These are phyloP conservation scores for Nothopassalora personata DNA, from an alignment of 2,329 filamentous ascomycete species.

Conservation along the genomic window DNA sequence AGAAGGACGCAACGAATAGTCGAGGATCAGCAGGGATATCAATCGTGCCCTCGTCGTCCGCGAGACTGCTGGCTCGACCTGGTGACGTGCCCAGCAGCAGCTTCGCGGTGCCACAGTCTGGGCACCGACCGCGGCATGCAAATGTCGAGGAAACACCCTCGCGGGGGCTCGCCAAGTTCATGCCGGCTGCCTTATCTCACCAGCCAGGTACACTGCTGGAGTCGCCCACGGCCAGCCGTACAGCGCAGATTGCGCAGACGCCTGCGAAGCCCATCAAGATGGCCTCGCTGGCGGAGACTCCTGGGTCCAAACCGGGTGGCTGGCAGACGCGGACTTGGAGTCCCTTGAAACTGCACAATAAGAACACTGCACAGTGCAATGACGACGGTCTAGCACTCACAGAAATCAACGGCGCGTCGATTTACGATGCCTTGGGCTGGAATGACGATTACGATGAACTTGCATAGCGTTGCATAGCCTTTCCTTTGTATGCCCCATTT, in stretches of 20 bases:
- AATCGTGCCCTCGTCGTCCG: constrained; percentile 38
- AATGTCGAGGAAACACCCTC: constrained; percentile 41
- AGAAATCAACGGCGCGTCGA: constrained; percentile 7
- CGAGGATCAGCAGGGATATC: constrained; percentile 26
- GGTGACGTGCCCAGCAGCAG: constrained; percentile 13
- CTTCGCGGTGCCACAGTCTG: constrained; percentile 29
- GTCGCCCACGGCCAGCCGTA: constrained; percentile 20
- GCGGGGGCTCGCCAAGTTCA: constrained; percentile 33
- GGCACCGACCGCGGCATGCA: constrained; percentile 19
- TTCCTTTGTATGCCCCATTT: not conserved
- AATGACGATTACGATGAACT: constrained; percentile 41
- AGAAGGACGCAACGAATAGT: constrained; percentile 25
- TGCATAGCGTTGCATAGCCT: constrained; percentile 15
- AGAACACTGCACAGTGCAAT: not conserved
- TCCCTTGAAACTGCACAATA: constrained; percentile 1
- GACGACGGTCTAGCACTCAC: not conserved
- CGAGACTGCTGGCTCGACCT: constrained; percentile 26
- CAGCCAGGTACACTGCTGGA: constrained; percentile 22
- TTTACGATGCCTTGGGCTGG: constrained; percentile 45
- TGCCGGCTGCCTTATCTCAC: constrained; percentile 19
- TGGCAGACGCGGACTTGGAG: constrained; percentile 6
- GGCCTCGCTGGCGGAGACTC: constrained; percentile 14
- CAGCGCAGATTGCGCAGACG: constrained; percentile 11
- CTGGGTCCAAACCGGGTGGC: not conserved
- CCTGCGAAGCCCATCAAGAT: constrained; percentile 16